A percentile compares a stretch with the other conserved stretches of the same genome.
Conservation (phyloP, 202 grass and related monocot species). For the Dendrocalamus latiflorus region DNA sequence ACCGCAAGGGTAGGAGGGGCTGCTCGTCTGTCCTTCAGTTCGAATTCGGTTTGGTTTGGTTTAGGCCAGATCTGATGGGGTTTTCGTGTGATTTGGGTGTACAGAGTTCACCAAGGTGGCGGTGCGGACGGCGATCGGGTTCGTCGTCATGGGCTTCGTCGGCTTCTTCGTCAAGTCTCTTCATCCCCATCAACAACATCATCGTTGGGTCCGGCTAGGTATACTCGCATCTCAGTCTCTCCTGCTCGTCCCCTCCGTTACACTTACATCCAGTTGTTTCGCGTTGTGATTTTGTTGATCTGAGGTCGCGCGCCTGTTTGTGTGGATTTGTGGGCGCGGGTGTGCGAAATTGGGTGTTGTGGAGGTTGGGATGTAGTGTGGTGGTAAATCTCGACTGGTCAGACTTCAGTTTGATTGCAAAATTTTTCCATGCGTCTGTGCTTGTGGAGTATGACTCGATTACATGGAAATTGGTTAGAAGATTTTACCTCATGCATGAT, state of each 20-base stretch:
- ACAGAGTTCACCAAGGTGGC: slow-evolving; percentile 88
- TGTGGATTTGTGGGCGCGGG: background rate
- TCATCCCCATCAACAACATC: slow-evolving; percentile 89
- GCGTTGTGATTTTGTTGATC: background rate
- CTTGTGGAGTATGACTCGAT: background rate
- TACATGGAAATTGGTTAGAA: background rate
- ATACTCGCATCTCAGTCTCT: background rate
- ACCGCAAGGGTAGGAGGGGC: slow-evolving; percentile 55
- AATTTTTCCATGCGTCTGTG: background rate
- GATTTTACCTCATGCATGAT: background rate
- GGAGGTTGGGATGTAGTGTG: background rate
- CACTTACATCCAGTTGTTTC: background rate
- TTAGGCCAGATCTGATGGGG: slow-evolving; percentile 18
- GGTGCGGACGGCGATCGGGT: slow-evolving; percentile 66
- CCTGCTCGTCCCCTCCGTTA: background rate
- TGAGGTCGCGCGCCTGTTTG: background rate
- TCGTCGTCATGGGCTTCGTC: slow-evolving; percentile 82
- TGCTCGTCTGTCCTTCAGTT: background rate
- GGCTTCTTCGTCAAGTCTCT: slow-evolving; percentile 90
- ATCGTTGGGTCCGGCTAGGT: slow-evolving; percentile 82
- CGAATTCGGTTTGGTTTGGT: background rate
- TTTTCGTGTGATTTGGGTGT: background rate
- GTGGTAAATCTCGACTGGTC: background rate
- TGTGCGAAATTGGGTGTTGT: background rate
- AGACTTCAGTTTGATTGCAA: background rate